Evolutionary conservation across 805 yeast species (phyloP), one percentile per base, ranked within the genome.

Genomic region (Candida tibetensis): DNA sequence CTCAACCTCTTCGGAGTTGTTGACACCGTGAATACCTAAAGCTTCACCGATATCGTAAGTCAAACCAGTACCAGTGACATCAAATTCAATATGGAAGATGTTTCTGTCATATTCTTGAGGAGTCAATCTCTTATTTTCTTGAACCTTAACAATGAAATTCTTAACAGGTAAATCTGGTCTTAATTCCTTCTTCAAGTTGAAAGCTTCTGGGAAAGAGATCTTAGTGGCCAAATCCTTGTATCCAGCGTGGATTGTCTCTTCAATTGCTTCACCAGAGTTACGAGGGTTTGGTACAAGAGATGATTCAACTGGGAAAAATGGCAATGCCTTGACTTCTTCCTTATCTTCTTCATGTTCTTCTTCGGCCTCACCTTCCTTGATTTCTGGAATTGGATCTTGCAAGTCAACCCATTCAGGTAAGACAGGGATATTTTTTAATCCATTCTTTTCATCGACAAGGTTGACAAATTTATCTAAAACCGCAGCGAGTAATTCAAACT

Each of bases 1-100:
- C 31, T 71, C 76, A 37, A 90, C 96, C 27, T 69, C 74, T 13
- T 66, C 74, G 28, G 72, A 59, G 51, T 79, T 75, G 69, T 91
- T 91, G 57, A 91, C 81, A 34, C 95, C 96, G 55, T 91, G 97
- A 43, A 91, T 78, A 55, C 98, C 98, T 44, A 91, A 77, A 15
- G 98, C 96, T 72, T 91, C 98, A 60, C 98, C 98, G 57, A 91
- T 88, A 47, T 82, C 93, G 60, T 91, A 91, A 34, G 79, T 86
- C 57, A 91, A 72, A 17, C 95, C 96, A 26, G 97, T 89, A 37
- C 95, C 95, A 32, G 89, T 65, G 57, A 82, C 77, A 59, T 91
- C 98, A 50, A 91, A 88, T 67, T 91, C 98, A 51, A 91, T 84
- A 58, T 91, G 96, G 87, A 91, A 91, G 53, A 91, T 90, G 66